These are phyloP conservation scores for Micromonas commoda DNA, from an alignment of 139 green algal genomes.

Conservation along the genomic window DNA sequence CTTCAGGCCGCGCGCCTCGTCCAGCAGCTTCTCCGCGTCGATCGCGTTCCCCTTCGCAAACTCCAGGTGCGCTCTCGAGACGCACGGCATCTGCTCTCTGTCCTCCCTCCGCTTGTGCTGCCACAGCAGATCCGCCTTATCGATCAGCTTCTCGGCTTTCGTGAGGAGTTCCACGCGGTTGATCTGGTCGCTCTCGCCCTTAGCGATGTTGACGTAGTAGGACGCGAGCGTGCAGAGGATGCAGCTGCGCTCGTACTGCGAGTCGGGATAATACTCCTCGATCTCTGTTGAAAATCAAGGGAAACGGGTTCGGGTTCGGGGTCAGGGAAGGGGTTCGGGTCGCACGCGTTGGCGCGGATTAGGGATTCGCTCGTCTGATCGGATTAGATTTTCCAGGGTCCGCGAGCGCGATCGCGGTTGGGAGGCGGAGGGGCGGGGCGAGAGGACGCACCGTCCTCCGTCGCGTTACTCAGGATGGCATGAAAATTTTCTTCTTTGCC, in stretches of 20 bases:
- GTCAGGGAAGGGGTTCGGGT: not conserved
- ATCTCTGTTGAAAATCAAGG: conserved; percentile 17
- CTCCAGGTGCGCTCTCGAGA: not conserved
- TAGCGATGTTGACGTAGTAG: not conserved
- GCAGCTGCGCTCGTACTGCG: not conserved
- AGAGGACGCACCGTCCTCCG: not conserved
- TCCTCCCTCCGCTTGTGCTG: not conserved
- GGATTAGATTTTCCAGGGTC: not conserved
- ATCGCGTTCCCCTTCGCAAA: not conserved
- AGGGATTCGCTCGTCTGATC: not conserved
- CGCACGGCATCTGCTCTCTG: not conserved
- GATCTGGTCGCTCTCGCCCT: not conserved
- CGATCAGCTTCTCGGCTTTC: not conserved
- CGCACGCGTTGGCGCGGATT: not conserved
- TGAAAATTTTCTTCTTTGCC: conserved; percentile 17
- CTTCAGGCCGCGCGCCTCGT: conserved; percentile 4
- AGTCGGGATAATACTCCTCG: conserved; percentile 16
- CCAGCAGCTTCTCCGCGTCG: not conserved
- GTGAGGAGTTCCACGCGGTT: not conserved
- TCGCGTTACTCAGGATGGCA: not conserved
- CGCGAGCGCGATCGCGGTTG: not conserved
- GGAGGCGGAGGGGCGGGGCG: not conserved
- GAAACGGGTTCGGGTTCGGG: not conserved
- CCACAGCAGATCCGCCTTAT: not conserved
- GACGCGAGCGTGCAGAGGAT: conserved; percentile 2